Evolutionary conservation across 73 alveolate species (phyloP).

Genomic region (Paraurostyla sp.): DNA sequence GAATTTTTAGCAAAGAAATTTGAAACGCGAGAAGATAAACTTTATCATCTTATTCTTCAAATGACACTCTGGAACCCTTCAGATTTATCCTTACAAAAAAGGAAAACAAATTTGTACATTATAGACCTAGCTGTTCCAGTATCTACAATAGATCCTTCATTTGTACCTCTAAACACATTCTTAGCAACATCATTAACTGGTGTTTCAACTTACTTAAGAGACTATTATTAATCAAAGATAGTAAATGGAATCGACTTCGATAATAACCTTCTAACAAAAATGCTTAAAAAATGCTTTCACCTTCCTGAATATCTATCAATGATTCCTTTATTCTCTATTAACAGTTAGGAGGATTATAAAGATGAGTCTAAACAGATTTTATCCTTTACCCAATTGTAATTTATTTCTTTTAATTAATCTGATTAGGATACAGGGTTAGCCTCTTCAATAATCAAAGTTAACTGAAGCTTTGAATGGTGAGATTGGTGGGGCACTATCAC

Average conservation of each 20-base stretch:
- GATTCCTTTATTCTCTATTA: conserved; percentile 4
- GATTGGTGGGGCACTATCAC: background rate
- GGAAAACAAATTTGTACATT: conserved; percentile 24
- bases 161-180: background rate
- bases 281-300: background rate
- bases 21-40: conserved; percentile 5
- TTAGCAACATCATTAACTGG: background rate
- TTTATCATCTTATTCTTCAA: background rate
- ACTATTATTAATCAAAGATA: background rate
- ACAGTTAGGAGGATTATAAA: conserved; percentile 40
- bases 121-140: conserved; percentile 45
- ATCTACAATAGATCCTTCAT: background rate
- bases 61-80: conserved; percentile 52
- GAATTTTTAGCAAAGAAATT: background rate
- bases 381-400: conserved; percentile 2
- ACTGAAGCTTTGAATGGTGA: no score
- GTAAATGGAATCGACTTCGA: conserved; percentile 28
- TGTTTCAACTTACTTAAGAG: background rate
- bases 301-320: background rate
- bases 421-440: background rate
- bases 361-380: conserved; percentile 38
- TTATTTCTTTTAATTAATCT: background rate
- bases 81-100: background rate
- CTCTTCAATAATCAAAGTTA: no score
- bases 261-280: background rate